A percentile compares a stretch with the other conserved stretches of the same genome.
phyloP scores from a whole-genome alignment of 2,329 filamentous ascomycete species.

The Trichoderma citrinoviride region DNA sequence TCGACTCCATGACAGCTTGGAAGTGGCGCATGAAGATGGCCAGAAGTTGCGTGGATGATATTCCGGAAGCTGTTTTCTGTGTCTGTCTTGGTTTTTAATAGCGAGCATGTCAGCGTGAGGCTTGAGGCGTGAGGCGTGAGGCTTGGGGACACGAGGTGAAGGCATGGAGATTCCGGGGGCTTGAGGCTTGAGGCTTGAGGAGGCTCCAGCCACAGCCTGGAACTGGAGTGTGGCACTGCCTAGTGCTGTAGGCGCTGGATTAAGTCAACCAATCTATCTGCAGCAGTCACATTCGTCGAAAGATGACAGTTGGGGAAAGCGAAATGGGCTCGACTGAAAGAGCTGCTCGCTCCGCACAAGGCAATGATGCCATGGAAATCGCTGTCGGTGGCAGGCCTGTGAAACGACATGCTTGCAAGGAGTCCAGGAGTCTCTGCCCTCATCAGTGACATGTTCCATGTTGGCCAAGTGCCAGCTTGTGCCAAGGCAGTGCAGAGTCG shows the following conservation, averaged over 20 bases:
- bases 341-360: conserved; percentile 13
- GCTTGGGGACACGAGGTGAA: not conserved
- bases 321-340: conserved; percentile 17
- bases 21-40: not conserved
- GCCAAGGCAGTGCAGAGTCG: not conserved
- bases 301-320: conserved; percentile 14
- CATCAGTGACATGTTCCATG: not conserved
- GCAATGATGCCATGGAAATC: not conserved
- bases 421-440: not conserved
- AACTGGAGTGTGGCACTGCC: conserved; percentile 4
- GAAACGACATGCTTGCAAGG: conserved; percentile 7
- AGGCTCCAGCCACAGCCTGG: conserved; percentile 5
- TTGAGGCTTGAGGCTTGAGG: too few species aligned
- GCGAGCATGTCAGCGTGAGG: not conserved
- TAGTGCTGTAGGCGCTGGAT: not conserved
- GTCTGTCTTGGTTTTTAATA: not conserved
- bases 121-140: not conserved
- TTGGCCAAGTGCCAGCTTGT: not conserved
- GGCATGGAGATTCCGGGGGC: too few species aligned
- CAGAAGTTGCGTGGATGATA: too few species aligned
- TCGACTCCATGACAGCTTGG: not conserved
- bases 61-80: too few species aligned
- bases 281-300: conserved; percentile 12
- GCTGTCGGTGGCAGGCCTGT: conserved; percentile 8
- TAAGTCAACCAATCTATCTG: not conserved